These are phyloP conservation scores for Carallia brachiata DNA, from an alignment of 345 rosid genomes.

Conservation along the genomic window DNA sequence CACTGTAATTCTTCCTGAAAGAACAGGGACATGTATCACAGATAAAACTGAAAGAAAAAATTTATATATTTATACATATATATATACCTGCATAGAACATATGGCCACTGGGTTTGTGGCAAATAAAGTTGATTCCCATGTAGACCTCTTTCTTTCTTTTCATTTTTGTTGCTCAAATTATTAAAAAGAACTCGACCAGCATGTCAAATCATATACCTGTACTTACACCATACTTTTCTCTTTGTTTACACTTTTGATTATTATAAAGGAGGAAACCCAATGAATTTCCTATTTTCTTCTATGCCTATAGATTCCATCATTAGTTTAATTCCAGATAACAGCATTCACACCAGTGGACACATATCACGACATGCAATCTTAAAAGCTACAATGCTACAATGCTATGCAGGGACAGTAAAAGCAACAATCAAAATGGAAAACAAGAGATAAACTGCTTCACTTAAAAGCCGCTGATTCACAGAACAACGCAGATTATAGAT, in stretches of 20 bases:
- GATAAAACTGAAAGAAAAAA: background rate
- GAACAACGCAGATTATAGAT: background rate
- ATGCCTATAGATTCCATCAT: background rate
- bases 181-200: background rate
- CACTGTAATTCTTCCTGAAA: constrained; percentile 87
- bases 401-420: background rate
- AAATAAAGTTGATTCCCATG: background rate
- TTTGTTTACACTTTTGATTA: too few species aligned
- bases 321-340: background rate
- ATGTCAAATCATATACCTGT: background rate
- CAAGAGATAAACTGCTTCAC: background rate
- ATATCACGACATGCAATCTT: background rate
- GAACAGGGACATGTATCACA: constrained; percentile 9
- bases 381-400: background rate
- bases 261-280: too few species aligned
- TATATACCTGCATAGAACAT: background rate
- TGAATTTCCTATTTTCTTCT: too few species aligned
- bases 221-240: background rate
- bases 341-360: too few species aligned
- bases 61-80: background rate
- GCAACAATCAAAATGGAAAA: background rate
- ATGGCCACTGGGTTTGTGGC: background rate
- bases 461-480: background rate
- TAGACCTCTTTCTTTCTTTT: background rate
- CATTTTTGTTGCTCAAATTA: background rate